Percentiles rank a stretch among this genome's conserved stretches.
These are phyloP conservation scores for Kwoniella shandongensis DNA, from an alignment of 768 basidiomycete species.

Conservation along the genomic window DNA sequence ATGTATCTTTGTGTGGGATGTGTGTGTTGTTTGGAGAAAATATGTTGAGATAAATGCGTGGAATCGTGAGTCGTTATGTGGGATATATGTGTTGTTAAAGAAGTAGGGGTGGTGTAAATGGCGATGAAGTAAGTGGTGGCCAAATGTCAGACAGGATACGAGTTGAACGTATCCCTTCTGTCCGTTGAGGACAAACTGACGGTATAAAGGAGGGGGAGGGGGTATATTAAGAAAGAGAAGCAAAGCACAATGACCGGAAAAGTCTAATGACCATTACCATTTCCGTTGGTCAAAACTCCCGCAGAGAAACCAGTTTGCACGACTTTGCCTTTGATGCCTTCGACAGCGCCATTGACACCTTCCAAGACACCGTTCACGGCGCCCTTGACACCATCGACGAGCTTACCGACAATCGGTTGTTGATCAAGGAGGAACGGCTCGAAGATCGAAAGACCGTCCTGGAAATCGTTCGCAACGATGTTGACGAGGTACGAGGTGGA, in stretches of 20 bases:
- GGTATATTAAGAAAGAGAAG: neutral
- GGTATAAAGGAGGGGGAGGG: neutral
- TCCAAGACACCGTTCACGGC: slow-evolving; percentile 18
- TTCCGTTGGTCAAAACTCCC: slow-evolving; percentile 8
- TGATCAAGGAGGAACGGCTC: slow-evolving; percentile 63
- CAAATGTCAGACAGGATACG: slow-evolving; percentile 10
- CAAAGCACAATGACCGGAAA: neutral
- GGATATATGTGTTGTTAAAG: neutral
- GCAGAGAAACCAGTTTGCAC: slow-evolving; percentile 6
- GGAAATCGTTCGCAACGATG: slow-evolving; percentile 95
- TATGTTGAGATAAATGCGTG: slow-evolving; percentile 8
- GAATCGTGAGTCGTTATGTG: neutral
- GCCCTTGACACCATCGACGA: slow-evolving; percentile 20
- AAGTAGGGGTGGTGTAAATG: neutral
- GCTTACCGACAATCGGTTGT: slow-evolving; percentile 2
- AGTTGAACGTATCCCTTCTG: slow-evolving; percentile 24
- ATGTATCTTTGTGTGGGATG: slow-evolving; percentile 9
- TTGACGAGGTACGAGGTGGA: slow-evolving; percentile 82
- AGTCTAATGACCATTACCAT: slow-evolving; percentile 27
- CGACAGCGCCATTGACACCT: slow-evolving; percentile 24
- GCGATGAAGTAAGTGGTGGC: neutral
- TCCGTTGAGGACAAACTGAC: slow-evolving; percentile 25
- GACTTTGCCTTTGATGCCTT: slow-evolving; percentile 18
- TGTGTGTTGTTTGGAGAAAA: neutral
- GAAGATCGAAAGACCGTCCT: slow-evolving; percentile 79